Base-by-base conservation (phyloP, 345 rosid species). In the Raphanus raphanistrum region DNA sequence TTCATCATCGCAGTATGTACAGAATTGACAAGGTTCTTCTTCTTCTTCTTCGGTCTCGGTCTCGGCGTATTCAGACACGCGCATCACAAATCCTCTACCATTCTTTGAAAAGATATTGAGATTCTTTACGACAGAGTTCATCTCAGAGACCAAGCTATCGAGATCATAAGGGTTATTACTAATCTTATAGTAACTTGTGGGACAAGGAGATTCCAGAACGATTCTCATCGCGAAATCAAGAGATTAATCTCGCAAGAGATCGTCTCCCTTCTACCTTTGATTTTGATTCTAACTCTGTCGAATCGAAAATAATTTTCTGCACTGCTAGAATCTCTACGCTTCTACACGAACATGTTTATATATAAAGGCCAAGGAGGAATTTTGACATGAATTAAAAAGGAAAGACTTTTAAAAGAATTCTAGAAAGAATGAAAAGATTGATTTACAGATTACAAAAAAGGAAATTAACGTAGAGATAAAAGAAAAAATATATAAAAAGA, bases 91-190 rank as follows among this genome's bases (percentile, higher is more conserved):
- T 61, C 11, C 38, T 61, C 66, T 31, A 2, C 5, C 36, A 6
- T 8, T 31, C 9, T 63, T 69, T 10, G 88, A 78, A 77, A 88
- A 85, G 28, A 43, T 79, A 76, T 66, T 80, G 67, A 94, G 84
- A 81, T 82, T 90, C 72, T 81, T 78, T 65, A 88, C 93, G 55
- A 92, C 79, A 2, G 92, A 87, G 58, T 82, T 61, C 13, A 94
- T 86, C 86, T 89, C 92, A 2, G 88, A 80, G 32, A 87, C 74
- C 45, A 89, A 76, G 29, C 84, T 29, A 57, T 84, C 81, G 2
- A 61, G 8, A 29, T 31, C 35, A 28, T 13, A 7, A 60, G 17
- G 8, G 17, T 60, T 28, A 5, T 12, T 71, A 3, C 79, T 71
- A 67, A 90, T 79, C 54, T 86, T 90, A 67, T 88, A 76, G 12